Conservation (phyloP, 2,329 filamentous ascomycete species). For the Chaetomium strumarium region DNA sequence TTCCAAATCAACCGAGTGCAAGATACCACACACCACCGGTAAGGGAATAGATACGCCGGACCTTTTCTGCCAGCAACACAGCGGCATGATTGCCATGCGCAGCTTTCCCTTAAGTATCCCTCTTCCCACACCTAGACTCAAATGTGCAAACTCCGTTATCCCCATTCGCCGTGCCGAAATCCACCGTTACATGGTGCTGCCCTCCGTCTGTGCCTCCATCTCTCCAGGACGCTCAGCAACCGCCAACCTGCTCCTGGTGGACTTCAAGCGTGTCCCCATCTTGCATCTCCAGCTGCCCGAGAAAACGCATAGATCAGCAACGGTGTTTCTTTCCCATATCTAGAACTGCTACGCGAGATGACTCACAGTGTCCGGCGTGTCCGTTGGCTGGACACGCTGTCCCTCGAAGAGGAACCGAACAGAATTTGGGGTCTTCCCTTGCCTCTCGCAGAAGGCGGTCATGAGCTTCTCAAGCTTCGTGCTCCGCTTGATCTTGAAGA, state of each 20-base stretch:
- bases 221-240: conserved; percentile 33
- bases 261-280: conserved; percentile 96
- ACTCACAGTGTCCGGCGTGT: conserved; percentile 88
- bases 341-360: no score
- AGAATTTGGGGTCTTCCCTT: conserved; percentile 77
- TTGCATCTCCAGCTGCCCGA: conserved; percentile 79
- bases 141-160: background rate
- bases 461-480: conserved; percentile 97
- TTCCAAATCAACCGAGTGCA: no score
- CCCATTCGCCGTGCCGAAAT: background rate
- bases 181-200: background rate
- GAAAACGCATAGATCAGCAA: conserved; percentile 19
- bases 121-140: background rate
- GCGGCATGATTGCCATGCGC: background rate
- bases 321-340: background rate
- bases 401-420: conserved; percentile 96
- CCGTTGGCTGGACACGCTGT: conserved; percentile 79
- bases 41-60: no score
- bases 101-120: background rate
- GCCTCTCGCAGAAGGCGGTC: conserved; percentile 94
- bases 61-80: background rate
- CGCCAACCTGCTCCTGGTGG: conserved; percentile 96
- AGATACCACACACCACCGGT: no score
- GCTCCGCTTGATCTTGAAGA: conserved; percentile 99
- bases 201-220: background rate